A percentile compares a stretch with the other conserved stretches of the same genome.
Conservation (phyloP, 176 grass and related monocot genomes). For the Eleusine indica region DNA sequence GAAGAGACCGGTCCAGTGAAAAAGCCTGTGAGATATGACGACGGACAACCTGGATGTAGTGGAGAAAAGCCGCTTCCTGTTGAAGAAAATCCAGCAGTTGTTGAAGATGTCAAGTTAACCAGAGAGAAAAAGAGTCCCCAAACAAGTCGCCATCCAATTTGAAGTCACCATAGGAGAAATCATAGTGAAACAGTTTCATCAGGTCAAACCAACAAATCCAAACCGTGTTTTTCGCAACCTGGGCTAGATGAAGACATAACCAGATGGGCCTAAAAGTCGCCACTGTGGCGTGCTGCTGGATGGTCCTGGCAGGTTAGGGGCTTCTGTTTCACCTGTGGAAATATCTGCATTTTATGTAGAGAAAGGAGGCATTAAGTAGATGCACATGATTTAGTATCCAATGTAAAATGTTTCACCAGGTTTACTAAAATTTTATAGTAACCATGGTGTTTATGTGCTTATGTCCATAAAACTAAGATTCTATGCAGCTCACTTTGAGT, state of each 20-base stretch:
- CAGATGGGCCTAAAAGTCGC: conserved; percentile 33
- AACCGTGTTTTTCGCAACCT: background rate
- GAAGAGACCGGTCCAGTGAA: background rate
- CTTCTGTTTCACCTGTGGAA: background rate
- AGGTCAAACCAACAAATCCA: background rate
- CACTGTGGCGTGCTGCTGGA: conserved; percentile 20
- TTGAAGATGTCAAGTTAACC: background rate
- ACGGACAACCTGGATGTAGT: background rate
- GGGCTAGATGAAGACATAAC: conserved; percentile 35
- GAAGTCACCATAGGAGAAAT: background rate
- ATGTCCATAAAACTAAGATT: background rate
- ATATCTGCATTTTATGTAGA: conserved; percentile 11
- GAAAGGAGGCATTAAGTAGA: background rate
- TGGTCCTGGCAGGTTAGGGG: background rate
- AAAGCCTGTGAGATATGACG: background rate
- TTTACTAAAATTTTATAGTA: background rate
- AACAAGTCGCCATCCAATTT: background rate
- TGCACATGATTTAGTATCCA: background rate
- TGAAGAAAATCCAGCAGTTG: background rate
- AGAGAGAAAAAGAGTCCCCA: background rate
- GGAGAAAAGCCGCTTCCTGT: background rate
- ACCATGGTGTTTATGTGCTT: background rate
- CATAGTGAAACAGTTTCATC: background rate
- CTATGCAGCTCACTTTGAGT: background rate
- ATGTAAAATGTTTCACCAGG: background rate